Percentiles rank a stretch among this genome's conserved stretches.
phyloP scores from a whole-genome alignment of 1,284 basidiomycete species.

The Ganoderma leucocontextum region DNA sequence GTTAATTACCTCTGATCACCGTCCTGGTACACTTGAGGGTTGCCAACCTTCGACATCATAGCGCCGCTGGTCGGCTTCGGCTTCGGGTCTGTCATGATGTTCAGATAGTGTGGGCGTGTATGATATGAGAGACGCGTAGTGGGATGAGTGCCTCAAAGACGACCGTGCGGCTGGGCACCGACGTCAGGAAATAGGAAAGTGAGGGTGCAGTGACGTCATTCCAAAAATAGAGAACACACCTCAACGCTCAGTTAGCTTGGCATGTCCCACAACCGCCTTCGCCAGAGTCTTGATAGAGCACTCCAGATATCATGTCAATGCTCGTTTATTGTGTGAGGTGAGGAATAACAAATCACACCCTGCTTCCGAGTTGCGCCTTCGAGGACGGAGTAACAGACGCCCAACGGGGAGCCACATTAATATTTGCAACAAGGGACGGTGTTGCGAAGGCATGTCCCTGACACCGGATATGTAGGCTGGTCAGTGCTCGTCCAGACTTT shows the following conservation, averaged over 20 bases:
- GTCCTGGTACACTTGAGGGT: slow-evolving; percentile 34
- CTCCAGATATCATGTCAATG: no score
- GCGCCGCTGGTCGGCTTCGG: slow-evolving; percentile 21
- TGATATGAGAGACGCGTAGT: not conserved
- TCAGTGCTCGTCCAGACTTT: not conserved
- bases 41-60: slow-evolving; percentile 38
- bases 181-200: slow-evolving; percentile 26
- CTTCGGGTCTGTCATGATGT: slow-evolving; percentile 17
- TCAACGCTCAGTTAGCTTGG: not conserved
- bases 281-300: not conserved
- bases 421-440: no score
- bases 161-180: slow-evolving; percentile 14
- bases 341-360: not conserved
- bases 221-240: not conserved
- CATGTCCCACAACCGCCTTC: not conserved
- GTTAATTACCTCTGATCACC: slow-evolving; percentile 34
- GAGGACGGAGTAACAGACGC: not conserved
- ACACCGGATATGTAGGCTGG: not conserved
- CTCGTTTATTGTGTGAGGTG: not conserved
- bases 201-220: slow-evolving; percentile 28
- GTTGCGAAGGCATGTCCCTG: not conserved
- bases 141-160: not conserved
- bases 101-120: not conserved
- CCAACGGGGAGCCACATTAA: not conserved
- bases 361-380: no score